phyloP scores from a whole-genome alignment of 108 stramenopile species.

The Cyclotella kingstonii region DNA sequence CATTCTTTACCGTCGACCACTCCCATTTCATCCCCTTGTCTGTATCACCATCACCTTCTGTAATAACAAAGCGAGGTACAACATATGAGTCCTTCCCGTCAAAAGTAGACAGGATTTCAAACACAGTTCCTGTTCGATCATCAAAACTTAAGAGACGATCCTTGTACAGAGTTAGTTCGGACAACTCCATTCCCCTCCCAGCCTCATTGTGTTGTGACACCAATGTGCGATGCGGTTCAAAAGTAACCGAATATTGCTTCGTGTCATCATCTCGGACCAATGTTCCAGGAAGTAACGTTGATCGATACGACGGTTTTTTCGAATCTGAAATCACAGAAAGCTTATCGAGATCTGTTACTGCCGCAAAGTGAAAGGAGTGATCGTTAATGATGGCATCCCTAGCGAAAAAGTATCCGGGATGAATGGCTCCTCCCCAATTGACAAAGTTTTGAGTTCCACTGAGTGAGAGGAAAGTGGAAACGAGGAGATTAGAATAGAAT shows the following conservation, averaged over 20 bases:
- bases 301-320: constrained; percentile 68
- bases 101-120: constrained; percentile 79
- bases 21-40: constrained; percentile 97
- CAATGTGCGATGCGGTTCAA: constrained; percentile 60
- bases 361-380: constrained; percentile 75
- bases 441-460: constrained; percentile 27
- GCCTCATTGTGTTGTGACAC: constrained; percentile 91
- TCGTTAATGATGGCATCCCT: constrained; percentile 45
- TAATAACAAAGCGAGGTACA: constrained; percentile 89
- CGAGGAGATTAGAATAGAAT: background rate
- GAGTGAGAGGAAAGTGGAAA: background rate
- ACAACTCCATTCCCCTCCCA: constrained; percentile 93
- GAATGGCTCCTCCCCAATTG: constrained; percentile 69
- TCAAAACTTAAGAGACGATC: constrained; percentile 87
- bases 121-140: constrained; percentile 95
- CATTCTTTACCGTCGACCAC: constrained; percentile 93
- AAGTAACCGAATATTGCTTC: constrained; percentile 51
- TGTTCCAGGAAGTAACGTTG: constrained; percentile 65
- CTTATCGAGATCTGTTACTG: constrained; percentile 87
- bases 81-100: constrained; percentile 67
- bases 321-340: constrained; percentile 55
- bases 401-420: constrained; percentile 68
- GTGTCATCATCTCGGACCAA: constrained; percentile 44
- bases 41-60: constrained; percentile 91
- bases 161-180: constrained; percentile 83